phyloP scores from a whole-genome alignment of 495 filamentous ascomycete species.

The Lentithecium fluviatile region DNA sequence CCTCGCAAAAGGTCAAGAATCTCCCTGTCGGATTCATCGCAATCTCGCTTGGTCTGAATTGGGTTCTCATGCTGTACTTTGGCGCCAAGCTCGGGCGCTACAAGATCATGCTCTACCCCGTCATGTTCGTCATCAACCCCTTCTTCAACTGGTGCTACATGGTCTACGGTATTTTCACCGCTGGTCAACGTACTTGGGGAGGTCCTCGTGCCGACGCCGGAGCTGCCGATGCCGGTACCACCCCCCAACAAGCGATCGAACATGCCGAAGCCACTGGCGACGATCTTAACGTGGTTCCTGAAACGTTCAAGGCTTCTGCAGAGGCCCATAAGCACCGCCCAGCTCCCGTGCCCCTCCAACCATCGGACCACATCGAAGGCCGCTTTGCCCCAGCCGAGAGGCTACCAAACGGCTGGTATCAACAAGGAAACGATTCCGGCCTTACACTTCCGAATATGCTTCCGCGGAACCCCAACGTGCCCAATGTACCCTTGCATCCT shows the following conservation, averaged over 20 bases:
- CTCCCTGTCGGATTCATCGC: conserved; percentile 93
- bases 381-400: conserved; percentile 63
- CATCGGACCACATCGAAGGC: conserved; percentile 71
- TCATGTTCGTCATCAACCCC: conserved; percentile 95
- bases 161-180: conserved; percentile 85
- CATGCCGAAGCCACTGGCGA: conserved; percentile 76
- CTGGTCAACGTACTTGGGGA: conserved; percentile 94
- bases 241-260: conserved; percentile 79
- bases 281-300: conserved; percentile 87
- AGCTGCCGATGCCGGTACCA: conserved; percentile 72
- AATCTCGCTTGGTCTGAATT: conserved; percentile 93
- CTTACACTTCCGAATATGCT: conserved; percentile 45
- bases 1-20: conserved; percentile 70
- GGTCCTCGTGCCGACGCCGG: conserved; percentile 92
- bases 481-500: conserved; percentile 55
- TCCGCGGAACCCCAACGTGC: conserved; percentile 49
- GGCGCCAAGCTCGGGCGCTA: conserved; percentile 79
- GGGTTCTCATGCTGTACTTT: conserved; percentile 95
- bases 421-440: conserved; percentile 58
- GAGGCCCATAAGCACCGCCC: conserved; percentile 53
- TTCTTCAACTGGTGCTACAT: conserved; percentile 99
- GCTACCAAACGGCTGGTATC: conserved; percentile 61
- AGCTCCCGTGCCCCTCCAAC: conserved; percentile 60
- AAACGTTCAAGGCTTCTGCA: conserved; percentile 76
- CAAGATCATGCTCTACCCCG: conserved; percentile 90